Percentiles rank a stretch among this genome's conserved stretches.
These are phyloP conservation scores for Aciculosporium take DNA, from an alignment of 2,329 filamentous ascomycete genomes.

Conservation along the genomic window DNA sequence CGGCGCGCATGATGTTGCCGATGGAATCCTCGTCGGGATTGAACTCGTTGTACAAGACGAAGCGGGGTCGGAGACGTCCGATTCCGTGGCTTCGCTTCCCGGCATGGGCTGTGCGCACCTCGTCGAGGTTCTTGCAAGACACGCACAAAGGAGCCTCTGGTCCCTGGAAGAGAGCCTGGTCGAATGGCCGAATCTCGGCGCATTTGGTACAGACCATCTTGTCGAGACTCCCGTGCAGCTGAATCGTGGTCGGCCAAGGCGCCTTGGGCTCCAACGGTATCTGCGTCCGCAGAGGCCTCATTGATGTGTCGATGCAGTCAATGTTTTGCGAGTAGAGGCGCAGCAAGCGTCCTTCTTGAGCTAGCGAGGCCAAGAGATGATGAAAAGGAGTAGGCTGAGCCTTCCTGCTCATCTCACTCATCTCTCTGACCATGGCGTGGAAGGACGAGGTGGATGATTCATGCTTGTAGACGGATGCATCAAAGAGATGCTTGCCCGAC, in stretches of 20 bases:
- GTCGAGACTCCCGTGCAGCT: constrained; percentile 82
- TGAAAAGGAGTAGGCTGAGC: constrained; percentile 83
- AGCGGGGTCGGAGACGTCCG: constrained; percentile 75
- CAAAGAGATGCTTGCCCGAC: constrained; percentile 90
- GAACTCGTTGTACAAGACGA: constrained; percentile 94
- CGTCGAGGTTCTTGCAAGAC: constrained; percentile 60
- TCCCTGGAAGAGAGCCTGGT: constrained; percentile 68
- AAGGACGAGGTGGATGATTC: constrained; percentile 79
- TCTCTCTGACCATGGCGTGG: constrained; percentile 86
- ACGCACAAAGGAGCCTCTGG: constrained; percentile 69
- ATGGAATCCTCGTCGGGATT: constrained; percentile 96
- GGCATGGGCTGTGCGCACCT: constrained; percentile 57
- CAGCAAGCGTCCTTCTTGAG: constrained; percentile 71
- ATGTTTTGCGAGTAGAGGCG: constrained; percentile 95
- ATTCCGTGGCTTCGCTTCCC: constrained; percentile 90
- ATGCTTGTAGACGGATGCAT: constrained; percentile 94
- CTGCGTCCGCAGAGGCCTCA: constrained; percentile 64
- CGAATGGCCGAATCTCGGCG: constrained; percentile 58
- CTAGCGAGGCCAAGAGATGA: constrained; percentile 80
- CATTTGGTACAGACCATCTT: constrained; percentile 98
- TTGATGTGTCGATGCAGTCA: constrained; percentile 78
- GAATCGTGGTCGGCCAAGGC: constrained; percentile 86
- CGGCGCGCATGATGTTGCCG: constrained; percentile 73
- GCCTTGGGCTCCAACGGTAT: constrained; percentile 71
- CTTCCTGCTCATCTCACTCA: constrained; percentile 62